Conservation (phyloP, 106 monocot species). For the Dioscorea zingiberensis region DNA sequence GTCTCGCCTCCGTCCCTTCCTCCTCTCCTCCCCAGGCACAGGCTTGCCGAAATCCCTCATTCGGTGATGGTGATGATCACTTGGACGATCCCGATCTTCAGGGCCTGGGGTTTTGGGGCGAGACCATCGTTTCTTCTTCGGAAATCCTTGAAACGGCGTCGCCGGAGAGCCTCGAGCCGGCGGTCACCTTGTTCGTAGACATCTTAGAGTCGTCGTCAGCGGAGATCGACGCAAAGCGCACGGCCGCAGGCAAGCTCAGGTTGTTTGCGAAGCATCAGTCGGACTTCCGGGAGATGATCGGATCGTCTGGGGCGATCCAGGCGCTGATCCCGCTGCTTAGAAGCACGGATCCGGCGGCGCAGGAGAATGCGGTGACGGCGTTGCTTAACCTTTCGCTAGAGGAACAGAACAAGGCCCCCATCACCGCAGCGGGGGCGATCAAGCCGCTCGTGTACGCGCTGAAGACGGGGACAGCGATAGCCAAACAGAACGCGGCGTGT, state of each 20-base stretch:
- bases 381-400: slow-evolving; percentile 64
- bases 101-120: slow-evolving; percentile 1
- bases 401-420: slow-evolving; percentile 46
- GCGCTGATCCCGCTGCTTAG: slow-evolving; percentile 37
- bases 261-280: slow-evolving; percentile 70
- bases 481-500: slow-evolving; percentile 77
- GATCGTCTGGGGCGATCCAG: slow-evolving; percentile 38
- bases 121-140: slow-evolving; percentile 5
- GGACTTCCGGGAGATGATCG: slow-evolving; percentile 50
- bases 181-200: slow-evolving; percentile 47
- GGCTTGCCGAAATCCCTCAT: neutral
- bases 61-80: neutral
- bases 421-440: slow-evolving; percentile 55
- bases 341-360: slow-evolving; percentile 40
- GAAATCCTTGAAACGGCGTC: slow-evolving; percentile 30
- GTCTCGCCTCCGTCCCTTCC: slow-evolving; percentile 8
- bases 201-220: slow-evolving; percentile 14
- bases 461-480: slow-evolving; percentile 38
- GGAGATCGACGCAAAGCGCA: slow-evolving; percentile 25
- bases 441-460: slow-evolving; percentile 55
- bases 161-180: slow-evolving; percentile 39
- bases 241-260: slow-evolving; percentile 42
- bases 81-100: neutral
- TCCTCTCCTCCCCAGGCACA: too few relatives aligned
- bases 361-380: slow-evolving; percentile 72